phyloP scores from a whole-genome alignment of 2,329 filamentous ascomycete species.

The Fonsecaea pedrosoi region DNA sequence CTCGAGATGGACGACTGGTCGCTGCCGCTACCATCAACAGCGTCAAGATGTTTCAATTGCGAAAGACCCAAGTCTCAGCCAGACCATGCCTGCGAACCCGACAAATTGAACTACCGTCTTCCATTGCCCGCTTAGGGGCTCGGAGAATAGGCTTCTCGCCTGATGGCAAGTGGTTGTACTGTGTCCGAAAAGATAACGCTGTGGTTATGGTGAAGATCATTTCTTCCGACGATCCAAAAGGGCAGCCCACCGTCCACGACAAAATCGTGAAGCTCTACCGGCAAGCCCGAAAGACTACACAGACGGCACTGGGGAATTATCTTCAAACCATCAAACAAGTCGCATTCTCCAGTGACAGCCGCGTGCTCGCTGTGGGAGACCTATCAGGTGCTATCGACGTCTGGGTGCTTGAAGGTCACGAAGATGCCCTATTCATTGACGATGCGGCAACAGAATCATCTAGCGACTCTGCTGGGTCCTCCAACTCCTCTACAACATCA shows the following conservation, averaged over 20 bases:
- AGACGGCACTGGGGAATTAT: constrained; percentile 63
- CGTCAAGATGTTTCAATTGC: constrained; percentile 77
- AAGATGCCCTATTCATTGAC: constrained; percentile 59
- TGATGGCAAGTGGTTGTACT: constrained; percentile 54
- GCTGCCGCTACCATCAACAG: constrained; percentile 76
- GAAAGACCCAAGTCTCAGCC: constrained; percentile 25
- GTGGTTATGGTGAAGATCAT: constrained; percentile 61
- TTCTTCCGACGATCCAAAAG: constrained; percentile 49
- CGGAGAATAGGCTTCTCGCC: constrained; percentile 64
- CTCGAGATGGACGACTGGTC: constrained; percentile 72
- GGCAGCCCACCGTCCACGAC: constrained; percentile 52
- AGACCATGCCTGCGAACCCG: constrained; percentile 58
- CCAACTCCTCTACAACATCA: constrained; percentile 30
- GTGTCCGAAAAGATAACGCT: constrained; percentile 66
- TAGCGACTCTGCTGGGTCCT: constrained; percentile 23
- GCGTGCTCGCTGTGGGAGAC: constrained; percentile 78
- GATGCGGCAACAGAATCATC: constrained; percentile 41
- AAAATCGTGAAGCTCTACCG: constrained; percentile 53
- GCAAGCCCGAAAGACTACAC: constrained; percentile 48
- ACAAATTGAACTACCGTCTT: constrained; percentile 69
- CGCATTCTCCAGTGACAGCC: constrained; percentile 80
- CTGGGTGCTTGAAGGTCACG: constrained; percentile 73
- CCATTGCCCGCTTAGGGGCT: constrained; percentile 68
- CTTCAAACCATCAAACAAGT: constrained; percentile 75
- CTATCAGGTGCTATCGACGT: constrained; percentile 85